These are phyloP conservation scores for Wickerhamomyces sp. DNA, from an alignment of 1,139 yeast genomes.

Conservation along the genomic window DNA sequence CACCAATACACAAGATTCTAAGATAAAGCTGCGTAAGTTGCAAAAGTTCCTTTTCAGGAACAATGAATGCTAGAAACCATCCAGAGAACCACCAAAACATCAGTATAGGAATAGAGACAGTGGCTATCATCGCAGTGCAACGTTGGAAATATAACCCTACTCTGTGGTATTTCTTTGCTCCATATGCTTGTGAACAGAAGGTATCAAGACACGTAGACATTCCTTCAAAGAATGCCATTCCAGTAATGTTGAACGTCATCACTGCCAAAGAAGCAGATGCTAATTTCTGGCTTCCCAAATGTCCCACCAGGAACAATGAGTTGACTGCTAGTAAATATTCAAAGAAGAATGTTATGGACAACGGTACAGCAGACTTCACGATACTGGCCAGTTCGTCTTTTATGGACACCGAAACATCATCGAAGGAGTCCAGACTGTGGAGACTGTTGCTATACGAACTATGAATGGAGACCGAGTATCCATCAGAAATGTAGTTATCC, in stretches of 20 bases:
- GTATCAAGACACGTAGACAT: slow-evolving; percentile 52
- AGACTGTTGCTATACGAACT: slow-evolving; percentile 6
- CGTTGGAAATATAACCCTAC: slow-evolving; percentile 41
- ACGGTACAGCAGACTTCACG: slow-evolving; percentile 35
- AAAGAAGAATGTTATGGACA: slow-evolving; percentile 44
- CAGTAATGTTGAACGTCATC: slow-evolving; percentile 48
- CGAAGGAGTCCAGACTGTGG: slow-evolving; percentile 6
- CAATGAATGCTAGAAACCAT: slow-evolving; percentile 26
- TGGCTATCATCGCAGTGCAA: slow-evolving; percentile 38
- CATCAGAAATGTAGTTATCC: slow-evolving; percentile 19
- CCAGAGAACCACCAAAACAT: slow-evolving; percentile 39
- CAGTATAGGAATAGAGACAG: slow-evolving; percentile 30
- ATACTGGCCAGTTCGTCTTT: slow-evolving; percentile 15
- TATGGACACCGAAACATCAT: slow-evolving; percentile 11
- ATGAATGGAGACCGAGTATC: slow-evolving; percentile 11
- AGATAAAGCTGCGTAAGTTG: slow-evolving; percentile 31
- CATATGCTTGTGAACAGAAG: slow-evolving; percentile 50
- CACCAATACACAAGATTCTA: slow-evolving; percentile 31
- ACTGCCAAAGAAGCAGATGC: slow-evolving; percentile 49
- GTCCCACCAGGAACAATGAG: slow-evolving; percentile 46
- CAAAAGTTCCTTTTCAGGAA: slow-evolving; percentile 32
- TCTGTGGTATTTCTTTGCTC: slow-evolving; percentile 31
- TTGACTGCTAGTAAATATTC: slow-evolving; percentile 47
- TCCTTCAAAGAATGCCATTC: slow-evolving; percentile 47
- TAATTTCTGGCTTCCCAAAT: slow-evolving; percentile 40